phyloP scores from a whole-genome alignment of 140 eudicot species.

The Oenanthe javanica region DNA sequence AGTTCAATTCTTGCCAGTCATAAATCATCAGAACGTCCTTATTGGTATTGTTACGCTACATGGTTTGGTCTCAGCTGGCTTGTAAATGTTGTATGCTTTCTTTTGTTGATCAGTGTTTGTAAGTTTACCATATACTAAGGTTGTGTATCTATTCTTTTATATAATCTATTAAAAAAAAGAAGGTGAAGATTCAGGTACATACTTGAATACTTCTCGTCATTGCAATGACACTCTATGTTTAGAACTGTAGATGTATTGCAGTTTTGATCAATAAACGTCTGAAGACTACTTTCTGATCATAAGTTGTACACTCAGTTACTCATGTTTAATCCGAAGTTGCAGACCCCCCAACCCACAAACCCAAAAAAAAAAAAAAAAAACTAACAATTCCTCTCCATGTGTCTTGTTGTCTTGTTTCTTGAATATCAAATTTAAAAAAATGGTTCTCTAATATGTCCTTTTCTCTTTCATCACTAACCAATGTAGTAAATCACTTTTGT shows the following conservation, averaged over 20 bases:
- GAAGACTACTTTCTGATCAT: not conserved
- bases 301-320: not conserved
- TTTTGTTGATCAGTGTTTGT: constrained; percentile 8
- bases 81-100: constrained; percentile 29
- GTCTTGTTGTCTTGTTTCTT: too few species aligned
- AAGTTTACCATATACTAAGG: not conserved
- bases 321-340: not conserved
- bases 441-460: too few species aligned
- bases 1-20: constrained; percentile 88
- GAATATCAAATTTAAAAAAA: too few species aligned
- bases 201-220: not conserved
- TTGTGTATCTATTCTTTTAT: constrained; percentile 6
- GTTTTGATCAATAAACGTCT: not conserved
- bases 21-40: constrained; percentile 40
- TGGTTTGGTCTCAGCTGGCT: constrained; percentile 87
- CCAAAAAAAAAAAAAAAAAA: too few species aligned
- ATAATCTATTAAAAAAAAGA: not conserved
- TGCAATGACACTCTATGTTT: not conserved
- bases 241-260: not conserved
- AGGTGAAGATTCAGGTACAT: not conserved
- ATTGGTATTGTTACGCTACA: constrained; percentile 91
- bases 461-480: too few species aligned
- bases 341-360: too few species aligned
- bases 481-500: not conserved
- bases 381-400: too few species aligned